Base-by-base conservation (phyloP, 441 rosid genomes). In the Hura crepitans region DNA sequence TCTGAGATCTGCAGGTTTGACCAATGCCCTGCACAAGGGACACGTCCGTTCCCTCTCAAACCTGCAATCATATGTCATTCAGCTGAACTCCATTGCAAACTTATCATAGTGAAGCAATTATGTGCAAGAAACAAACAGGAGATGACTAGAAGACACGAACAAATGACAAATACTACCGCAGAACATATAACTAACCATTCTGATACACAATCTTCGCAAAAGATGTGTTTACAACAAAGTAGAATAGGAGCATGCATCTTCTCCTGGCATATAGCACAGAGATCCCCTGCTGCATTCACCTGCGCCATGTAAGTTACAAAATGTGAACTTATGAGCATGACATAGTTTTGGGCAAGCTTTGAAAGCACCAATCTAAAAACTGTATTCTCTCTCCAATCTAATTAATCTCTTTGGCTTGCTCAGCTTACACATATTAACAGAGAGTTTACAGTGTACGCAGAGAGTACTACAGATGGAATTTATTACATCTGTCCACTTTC, bases 21-120 rank as follows among this genome's bases (percentile, higher is more conserved):
- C 92, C 81, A 85, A 77, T 46, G 90, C 90, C 77, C 90, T 82
- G 75, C 95, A 89, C 79, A 89, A 75, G 2, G 95, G 92, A 62
- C 92, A 87, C 0, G 90, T 89, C 81, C 95, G 78, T 77, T 87
- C 95, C 80, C 95, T 83, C 79, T 89, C 95, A 62, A 87, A 87
- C 91, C 91, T 86, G 85, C 17, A 73, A 74, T 61, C 30, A 67
- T 10, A 58, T 51, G 35, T 25, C 51, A 10, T 9, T 72, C 65
- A 72, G 66, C 45, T 54, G 30, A 25, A 39, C 25, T 65, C 49
- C 49, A 12, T 65, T 22, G 23, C 46, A 28, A 37, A 55, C 6
- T 13, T 23, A 42, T 66, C 15, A 30, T 25, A 64, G 47, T 6
- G 13, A 65, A 13, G 31, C 53, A 37, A 33, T 28, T 28, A 70